Evolutionary conservation across 176 grass and related monocot genomes (phyloP).

Genomic region (Dendrocalamus sinicus): DNA sequence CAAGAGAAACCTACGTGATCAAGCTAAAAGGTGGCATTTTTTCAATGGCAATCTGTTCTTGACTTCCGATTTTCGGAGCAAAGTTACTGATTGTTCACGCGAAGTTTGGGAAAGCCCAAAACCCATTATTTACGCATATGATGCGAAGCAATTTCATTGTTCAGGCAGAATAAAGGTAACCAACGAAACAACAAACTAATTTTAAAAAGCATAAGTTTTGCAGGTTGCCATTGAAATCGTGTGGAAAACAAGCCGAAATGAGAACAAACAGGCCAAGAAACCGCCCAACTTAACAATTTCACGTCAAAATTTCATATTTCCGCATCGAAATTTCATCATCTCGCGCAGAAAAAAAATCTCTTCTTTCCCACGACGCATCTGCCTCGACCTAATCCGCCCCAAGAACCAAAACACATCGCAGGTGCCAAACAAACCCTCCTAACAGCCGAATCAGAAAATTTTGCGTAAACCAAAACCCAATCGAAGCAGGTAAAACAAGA

Average conservation of each 20-base stretch:
- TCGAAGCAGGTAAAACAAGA: neutral
- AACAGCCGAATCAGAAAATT: neutral
- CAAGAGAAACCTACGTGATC: slow-evolving; percentile 19
- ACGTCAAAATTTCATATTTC: neutral
- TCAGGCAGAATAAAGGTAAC: neutral
- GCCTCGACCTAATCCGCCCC: neutral
- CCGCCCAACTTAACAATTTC: neutral
- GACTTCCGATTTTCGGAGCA: neutral
- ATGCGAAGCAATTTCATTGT: neutral
- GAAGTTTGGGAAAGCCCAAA: neutral
- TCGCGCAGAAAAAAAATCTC: neutral
- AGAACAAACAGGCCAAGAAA: neutral
- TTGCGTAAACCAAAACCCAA: neutral
- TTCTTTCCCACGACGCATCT: neutral
- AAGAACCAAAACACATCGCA: neutral
- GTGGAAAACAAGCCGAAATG: neutral
- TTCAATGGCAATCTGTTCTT: neutral
- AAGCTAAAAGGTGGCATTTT: slow-evolving; percentile 19
- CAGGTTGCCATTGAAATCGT: neutral
- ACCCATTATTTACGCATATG: neutral
- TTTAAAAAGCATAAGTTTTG: neutral
- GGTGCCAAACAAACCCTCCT: neutral
- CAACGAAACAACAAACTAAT: neutral
- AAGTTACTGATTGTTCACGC: no score
- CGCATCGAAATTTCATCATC: neutral